Evolutionary conservation across 225 moss, liverwort and hornwort species (phyloP).

Genomic region (Pleurozium schreberi): DNA sequence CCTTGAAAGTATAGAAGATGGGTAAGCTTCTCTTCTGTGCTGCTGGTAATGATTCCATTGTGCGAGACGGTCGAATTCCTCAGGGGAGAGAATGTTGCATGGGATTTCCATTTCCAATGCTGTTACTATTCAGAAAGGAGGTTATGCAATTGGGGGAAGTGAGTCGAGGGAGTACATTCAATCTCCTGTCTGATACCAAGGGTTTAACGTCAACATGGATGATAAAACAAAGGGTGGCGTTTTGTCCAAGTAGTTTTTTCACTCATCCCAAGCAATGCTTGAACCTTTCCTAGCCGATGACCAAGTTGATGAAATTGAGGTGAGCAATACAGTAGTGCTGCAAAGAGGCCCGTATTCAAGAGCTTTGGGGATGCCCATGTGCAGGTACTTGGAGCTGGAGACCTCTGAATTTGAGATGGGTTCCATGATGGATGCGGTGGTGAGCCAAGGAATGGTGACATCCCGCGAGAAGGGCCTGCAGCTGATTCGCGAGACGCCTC

Average conservation of each 20-base stretch:
- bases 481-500: conserved; percentile 38
- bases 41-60: too few relatives aligned
- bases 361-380: not conserved
- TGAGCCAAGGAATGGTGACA: conserved; percentile 47
- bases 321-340: not conserved
- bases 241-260: not conserved
- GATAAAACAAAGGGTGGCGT: too few relatives aligned
- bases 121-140: not conserved
- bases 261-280: not conserved
- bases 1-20: conserved; percentile 49
- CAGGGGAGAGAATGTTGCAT: not conserved
- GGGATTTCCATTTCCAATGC: not conserved
- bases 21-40: not conserved
- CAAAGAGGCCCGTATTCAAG: not conserved
- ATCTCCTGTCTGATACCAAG: not conserved
- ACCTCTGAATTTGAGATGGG: conserved; percentile 35
- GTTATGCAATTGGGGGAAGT: too few relatives aligned
- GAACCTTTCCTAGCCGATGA: not conserved
- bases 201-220: too few relatives aligned
- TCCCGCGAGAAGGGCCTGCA: conserved; percentile 45
- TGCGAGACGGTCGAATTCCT: not conserved
- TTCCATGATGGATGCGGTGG: conserved; percentile 44
- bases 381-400: conserved; percentile 49
- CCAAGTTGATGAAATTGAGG: not conserved
- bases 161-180: not conserved